phyloP scores from a whole-genome alignment of 2,329 filamentous ascomycete species.

The Sarocladium strictum region DNA sequence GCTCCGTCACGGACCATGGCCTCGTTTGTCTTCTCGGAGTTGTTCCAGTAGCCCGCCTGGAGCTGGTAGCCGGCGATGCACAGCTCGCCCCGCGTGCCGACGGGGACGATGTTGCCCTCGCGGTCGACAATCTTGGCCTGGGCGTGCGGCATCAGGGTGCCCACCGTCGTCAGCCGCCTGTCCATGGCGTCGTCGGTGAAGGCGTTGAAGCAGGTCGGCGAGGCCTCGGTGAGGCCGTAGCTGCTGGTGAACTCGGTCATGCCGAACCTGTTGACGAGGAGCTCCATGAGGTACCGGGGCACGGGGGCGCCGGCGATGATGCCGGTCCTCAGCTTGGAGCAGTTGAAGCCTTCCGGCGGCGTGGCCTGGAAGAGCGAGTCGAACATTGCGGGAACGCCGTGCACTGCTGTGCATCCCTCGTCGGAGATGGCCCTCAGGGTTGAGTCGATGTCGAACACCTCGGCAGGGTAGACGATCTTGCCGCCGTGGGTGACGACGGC shows the following conservation, averaged over 20 bases:
- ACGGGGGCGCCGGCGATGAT: slow-evolving; percentile 77
- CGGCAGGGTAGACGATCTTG: slow-evolving; percentile 69
- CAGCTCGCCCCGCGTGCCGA: slow-evolving; percentile 66
- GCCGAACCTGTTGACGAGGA: slow-evolving; percentile 63
- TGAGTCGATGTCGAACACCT: slow-evolving; percentile 64
- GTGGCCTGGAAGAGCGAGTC: slow-evolving; percentile 54
- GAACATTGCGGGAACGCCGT: slow-evolving; percentile 83
- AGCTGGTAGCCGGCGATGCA: slow-evolving; percentile 75
- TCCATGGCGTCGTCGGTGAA: slow-evolving; percentile 66
- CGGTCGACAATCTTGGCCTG: slow-evolving; percentile 72
- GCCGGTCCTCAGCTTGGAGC: slow-evolving; percentile 59
- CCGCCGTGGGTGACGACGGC: slow-evolving; percentile 68
- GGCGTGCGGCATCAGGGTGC: slow-evolving; percentile 69
- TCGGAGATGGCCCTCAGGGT: slow-evolving; percentile 61
- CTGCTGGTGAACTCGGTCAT: slow-evolving; percentile 70
- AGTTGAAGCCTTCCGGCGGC: slow-evolving; percentile 33
- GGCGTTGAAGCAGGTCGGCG: slow-evolving; percentile 75
- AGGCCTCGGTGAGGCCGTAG: slow-evolving; percentile 71
- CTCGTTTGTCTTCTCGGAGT: slow-evolving; percentile 66
- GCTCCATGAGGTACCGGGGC: slow-evolving; percentile 67
- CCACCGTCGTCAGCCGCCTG: slow-evolving; percentile 64
- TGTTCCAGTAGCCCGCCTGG: slow-evolving; percentile 62
- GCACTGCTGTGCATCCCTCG: slow-evolving; percentile 66
- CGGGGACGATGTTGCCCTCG: slow-evolving; percentile 57
- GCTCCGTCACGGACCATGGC: slow-evolving; percentile 47